Percentiles rank a stretch among this genome's conserved stretches.
phyloP scores from a whole-genome alignment of 768 basidiomycete genomes.

The Rhizopogon rudus region DNA sequence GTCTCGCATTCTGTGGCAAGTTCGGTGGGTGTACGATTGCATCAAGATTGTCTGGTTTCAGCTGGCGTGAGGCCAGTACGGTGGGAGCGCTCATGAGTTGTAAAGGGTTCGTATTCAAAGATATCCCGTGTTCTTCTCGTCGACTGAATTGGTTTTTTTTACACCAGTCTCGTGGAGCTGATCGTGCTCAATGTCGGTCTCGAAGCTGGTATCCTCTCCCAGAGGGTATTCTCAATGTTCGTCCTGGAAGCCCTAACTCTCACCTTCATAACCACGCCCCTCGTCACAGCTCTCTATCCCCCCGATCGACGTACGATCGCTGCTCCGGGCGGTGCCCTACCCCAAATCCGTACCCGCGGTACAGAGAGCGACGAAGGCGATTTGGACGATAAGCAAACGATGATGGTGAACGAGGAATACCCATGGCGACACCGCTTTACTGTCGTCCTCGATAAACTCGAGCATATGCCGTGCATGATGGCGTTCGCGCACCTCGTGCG shows the following conservation, averaged over 20 bases:
- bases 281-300: slow-evolving; percentile 64
- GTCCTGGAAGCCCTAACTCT: slow-evolving; percentile 79
- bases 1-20: slow-evolving; percentile 80
- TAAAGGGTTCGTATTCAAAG: slow-evolving; percentile 61
- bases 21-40: slow-evolving; percentile 80
- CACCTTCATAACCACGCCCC: slow-evolving; percentile 84
- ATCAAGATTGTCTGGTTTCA: slow-evolving; percentile 64
- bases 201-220: slow-evolving; percentile 69
- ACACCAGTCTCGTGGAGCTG: slow-evolving; percentile 72
- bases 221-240: slow-evolving; percentile 89
- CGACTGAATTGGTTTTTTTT: slow-evolving; percentile 1
- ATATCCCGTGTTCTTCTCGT: neutral
- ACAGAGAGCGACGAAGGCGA: slow-evolving; percentile 25
- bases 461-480: slow-evolving; percentile 89
- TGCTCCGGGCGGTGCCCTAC: slow-evolving; percentile 26
- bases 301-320: slow-evolving; percentile 49
- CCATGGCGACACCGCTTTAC: slow-evolving; percentile 61
- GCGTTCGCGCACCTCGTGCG: slow-evolving; percentile 81
- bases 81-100: slow-evolving; percentile 95
- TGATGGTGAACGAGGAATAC: slow-evolving; percentile 9
- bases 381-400: slow-evolving; percentile 1
- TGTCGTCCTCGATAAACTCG: slow-evolving; percentile 85
- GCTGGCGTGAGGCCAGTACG: slow-evolving; percentile 73
- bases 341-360: slow-evolving; percentile 25
- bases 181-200: slow-evolving; percentile 96